Conservation (phyloP, 192 early-diverging fungal genomes). For the Pilobolus umbonatus region DNA sequence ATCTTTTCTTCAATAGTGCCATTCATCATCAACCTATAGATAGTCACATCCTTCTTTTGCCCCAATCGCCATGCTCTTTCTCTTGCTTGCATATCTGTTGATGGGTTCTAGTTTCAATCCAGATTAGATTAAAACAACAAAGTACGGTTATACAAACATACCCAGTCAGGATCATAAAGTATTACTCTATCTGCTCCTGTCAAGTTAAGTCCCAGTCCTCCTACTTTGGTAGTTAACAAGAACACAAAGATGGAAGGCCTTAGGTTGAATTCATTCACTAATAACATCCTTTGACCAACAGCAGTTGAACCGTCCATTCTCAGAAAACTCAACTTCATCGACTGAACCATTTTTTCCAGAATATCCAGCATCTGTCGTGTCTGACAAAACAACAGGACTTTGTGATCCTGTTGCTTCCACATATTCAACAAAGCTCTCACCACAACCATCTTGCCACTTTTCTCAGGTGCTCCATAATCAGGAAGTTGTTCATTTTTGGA, state of each 20-base stretch:
- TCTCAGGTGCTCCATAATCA: constrained; percentile 57
- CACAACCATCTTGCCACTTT: constrained; percentile 89
- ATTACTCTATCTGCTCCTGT: constrained; percentile 93
- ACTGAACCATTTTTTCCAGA: constrained; percentile 68
- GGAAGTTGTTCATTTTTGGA: constrained; percentile 35
- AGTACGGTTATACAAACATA: background rate
- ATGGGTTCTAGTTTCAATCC: constrained; percentile 63
- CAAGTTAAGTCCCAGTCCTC: constrained; percentile 92
- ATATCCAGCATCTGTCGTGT: constrained; percentile 96
- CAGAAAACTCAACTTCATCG: constrained; percentile 56
- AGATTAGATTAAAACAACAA: background rate
- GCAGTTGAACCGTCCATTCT: constrained; percentile 98
- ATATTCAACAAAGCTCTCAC: constrained; percentile 75
- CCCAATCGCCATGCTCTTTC: constrained; percentile 96
- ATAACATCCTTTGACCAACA: constrained; percentile 71
- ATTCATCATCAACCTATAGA: constrained; percentile 94
- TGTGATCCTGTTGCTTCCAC: constrained; percentile 79
- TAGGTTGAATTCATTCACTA: constrained; percentile 86
- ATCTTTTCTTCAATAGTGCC: constrained; percentile 96
- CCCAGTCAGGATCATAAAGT: constrained; percentile 97
- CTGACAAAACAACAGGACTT: constrained; percentile 89
- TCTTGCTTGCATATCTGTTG: constrained; percentile 91
- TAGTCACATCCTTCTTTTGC: constrained; percentile 80
- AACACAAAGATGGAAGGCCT: constrained; percentile 75
- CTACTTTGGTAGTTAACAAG: constrained; percentile 95